A percentile compares a stretch with the other conserved stretches of the same genome.
phyloP scores from a whole-genome alignment of 768 basidiomycete genomes.

The Porphyrellus cyaneotinctus region DNA sequence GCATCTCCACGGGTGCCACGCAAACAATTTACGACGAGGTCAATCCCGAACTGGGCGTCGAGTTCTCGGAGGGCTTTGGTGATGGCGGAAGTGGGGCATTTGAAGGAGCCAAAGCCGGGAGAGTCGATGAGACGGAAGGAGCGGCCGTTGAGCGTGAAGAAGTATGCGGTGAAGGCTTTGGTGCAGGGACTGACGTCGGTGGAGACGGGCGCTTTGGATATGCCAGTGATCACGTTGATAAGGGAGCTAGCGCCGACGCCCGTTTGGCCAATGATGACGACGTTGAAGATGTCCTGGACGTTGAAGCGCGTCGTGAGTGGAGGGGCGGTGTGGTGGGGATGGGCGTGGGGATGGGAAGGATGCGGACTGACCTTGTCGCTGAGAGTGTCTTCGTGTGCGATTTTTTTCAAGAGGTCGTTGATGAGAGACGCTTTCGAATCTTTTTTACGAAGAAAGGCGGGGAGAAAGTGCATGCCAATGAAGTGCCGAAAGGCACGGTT shows the following conservation, averaged over 20 bases:
- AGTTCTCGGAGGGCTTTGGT: slow-evolving; percentile 26
- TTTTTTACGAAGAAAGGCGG: slow-evolving; percentile 27
- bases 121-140: slow-evolving; percentile 30
- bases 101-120: slow-evolving; percentile 28
- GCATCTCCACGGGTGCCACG: slow-evolving; percentile 28
- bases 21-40: slow-evolving; percentile 28
- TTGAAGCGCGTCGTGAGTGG: slow-evolving; percentile 1
- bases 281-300: slow-evolving; percentile 26
- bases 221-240: slow-evolving; percentile 34
- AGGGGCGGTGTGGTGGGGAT: background rate
- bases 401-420: slow-evolving; percentile 23
- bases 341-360: background rate
- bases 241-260: slow-evolving; percentile 38
- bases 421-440: slow-evolving; percentile 22
- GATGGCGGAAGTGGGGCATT: slow-evolving; percentile 22
- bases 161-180: slow-evolving; percentile 21
- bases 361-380: slow-evolving; percentile 21
- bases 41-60: slow-evolving; percentile 25
- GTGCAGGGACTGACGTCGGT: slow-evolving; percentile 30
- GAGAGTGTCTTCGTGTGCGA: slow-evolving; percentile 18
- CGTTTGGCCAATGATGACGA: slow-evolving; percentile 31
- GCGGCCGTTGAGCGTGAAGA: slow-evolving; percentile 25
- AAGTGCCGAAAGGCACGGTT: background rate
- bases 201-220: slow-evolving; percentile 19
- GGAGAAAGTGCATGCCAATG: slow-evolving; percentile 25